Base-by-base conservation (phyloP, 768 basidiomycete species). In the Phylloporus sp. region DNA sequence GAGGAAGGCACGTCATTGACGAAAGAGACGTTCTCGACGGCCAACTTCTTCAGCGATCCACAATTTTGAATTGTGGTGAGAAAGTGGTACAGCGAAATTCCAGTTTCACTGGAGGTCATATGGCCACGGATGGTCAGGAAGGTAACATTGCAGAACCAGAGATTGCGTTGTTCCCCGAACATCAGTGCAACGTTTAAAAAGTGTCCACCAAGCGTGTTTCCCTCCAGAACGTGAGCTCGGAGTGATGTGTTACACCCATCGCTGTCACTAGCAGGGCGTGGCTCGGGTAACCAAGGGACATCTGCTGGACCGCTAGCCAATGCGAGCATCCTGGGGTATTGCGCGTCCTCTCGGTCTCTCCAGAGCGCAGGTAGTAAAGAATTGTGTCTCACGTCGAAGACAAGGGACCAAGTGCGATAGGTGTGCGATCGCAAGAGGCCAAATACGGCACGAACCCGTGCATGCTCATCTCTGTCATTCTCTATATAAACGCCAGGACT, bases 141-240 rank as follows among this genome's bases (percentile, higher is more conserved):
- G 31, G 40, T 51, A 26, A 51, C 28, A 14, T 38, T 37, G 14
- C n/a, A 13, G 31, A 43, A 46, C 50, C 50, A 52, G 13, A 35
- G 26, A 26, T 33, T 35, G 9, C 24, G 24, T 18, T 50, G 38
- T 21, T 31, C 29, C 18, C 26, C 28, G 4, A 27, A 15, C 13
- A 20, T 14, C 8, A 39, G 13, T n/a, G 27, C 26, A 26, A 33
- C 41, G 22, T 24, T 35, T 22, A 53, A 27, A 17, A 52, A 27
- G 21, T 28, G 31, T 26, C 40, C 31, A 6, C 29, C 35, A 15
- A 38, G 35, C 8, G 26, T 38, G n/a, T 21, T 28, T 29, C 52
- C 21, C 26, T 43, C 23, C 15, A 42, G 23, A 18, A 13, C n/a
- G 42, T 6, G 33, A 6, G 37, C 18, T 24, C 9, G 23, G 18